A percentile compares a stretch with the other conserved stretches of the same genome.
These are phyloP conservation scores for Rutstroemia sp. DNA, from an alignment of 2,329 filamentous ascomycete species.

Conservation along the genomic window DNA sequence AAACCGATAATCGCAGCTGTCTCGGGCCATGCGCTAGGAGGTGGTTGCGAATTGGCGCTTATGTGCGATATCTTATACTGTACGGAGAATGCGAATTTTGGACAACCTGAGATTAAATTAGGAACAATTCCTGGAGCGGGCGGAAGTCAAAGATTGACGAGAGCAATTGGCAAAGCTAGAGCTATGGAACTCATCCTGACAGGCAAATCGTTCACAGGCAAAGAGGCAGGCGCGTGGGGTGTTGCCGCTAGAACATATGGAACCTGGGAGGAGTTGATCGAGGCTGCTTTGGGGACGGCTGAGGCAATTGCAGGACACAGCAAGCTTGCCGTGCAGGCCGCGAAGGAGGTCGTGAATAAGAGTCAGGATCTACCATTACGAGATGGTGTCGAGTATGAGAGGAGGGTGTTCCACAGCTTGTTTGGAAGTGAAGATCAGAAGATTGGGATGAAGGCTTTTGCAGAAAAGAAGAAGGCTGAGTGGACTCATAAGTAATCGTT, in stretches of 20 bases:
- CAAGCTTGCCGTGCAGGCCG: constrained; percentile 77
- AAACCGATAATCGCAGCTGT: constrained; percentile 94
- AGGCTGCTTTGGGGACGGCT: constrained; percentile 73
- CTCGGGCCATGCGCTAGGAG: constrained; percentile 88
- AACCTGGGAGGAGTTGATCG: constrained; percentile 72
- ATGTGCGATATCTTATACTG: constrained; percentile 97
- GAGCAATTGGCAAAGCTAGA: constrained; percentile 73
- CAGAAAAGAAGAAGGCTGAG: constrained; percentile 86
- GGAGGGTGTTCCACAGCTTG: constrained; percentile 82
- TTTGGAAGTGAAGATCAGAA: constrained; percentile 97
- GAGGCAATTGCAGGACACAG: constrained; percentile 85
- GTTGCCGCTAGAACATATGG: constrained; percentile 77
- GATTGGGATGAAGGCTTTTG: constrained; percentile 93
- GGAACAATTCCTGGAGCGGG: constrained; percentile 89
- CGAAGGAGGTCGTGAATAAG: constrained; percentile 99
- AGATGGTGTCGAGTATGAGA: constrained; percentile 92
- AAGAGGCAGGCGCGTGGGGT: constrained; percentile 83
- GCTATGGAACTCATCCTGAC: constrained; percentile 91
- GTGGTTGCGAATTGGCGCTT: constrained; percentile 92
- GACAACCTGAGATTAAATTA: constrained; percentile 94
- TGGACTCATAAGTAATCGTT: constrained; percentile 66
- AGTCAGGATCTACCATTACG: constrained; percentile 83
- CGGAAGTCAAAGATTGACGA: constrained; percentile 80
- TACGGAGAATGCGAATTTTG: constrained; percentile 78
- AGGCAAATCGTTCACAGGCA: constrained; percentile 74